Percentiles rank a stretch among this genome's conserved stretches.
Evolutionary conservation across 2,329 filamentous ascomycete genomes (phyloP).

Genomic region (Pleomassaria siparia): DNA sequence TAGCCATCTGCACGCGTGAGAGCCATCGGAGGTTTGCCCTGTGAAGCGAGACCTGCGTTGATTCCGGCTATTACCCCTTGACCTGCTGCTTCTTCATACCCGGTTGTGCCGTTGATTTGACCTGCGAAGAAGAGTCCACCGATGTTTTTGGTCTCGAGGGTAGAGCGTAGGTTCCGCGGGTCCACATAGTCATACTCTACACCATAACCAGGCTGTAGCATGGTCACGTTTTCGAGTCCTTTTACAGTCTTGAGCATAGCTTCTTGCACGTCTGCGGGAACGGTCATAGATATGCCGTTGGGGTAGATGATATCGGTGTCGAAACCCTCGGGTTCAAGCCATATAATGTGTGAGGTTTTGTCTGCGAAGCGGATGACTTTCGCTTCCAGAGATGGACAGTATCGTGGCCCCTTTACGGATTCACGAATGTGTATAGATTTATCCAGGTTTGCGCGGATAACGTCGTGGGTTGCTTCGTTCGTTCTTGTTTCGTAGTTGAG

Average conservation of each 20-base stretch:
- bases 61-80: conserved; percentile 92
- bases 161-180: conserved; percentile 81
- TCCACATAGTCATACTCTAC: conserved; percentile 99
- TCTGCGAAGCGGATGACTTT: conserved; percentile 88
- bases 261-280: conserved; percentile 84
- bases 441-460: conserved; percentile 87
- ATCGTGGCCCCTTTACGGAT: conserved; percentile 88
- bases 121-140: conserved; percentile 86
- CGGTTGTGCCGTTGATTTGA: conserved; percentile 97
- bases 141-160: conserved; percentile 91
- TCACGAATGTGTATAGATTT: conserved; percentile 96
- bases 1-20: conserved; percentile 86
- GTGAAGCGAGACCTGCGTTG: conserved; percentile 83
- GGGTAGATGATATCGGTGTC: conserved; percentile 89
- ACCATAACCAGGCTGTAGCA: conserved; percentile 94
- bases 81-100: conserved; percentile 94
- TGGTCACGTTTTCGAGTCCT: conserved; percentile 85
- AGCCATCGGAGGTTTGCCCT: conserved; percentile 64
- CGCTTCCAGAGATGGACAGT: conserved; percentile 92
- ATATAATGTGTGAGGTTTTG: conserved; percentile 82
- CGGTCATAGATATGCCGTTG: conserved; percentile 96
- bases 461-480: conserved; percentile 76
- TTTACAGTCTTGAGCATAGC: conserved; percentile 80
- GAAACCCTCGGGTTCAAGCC: conserved; percentile 96
- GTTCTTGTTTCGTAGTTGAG: conserved; percentile 87